Conservation (phyloP, 2,329 filamentous ascomycete genomes). For the Microsporum canis region DNA sequence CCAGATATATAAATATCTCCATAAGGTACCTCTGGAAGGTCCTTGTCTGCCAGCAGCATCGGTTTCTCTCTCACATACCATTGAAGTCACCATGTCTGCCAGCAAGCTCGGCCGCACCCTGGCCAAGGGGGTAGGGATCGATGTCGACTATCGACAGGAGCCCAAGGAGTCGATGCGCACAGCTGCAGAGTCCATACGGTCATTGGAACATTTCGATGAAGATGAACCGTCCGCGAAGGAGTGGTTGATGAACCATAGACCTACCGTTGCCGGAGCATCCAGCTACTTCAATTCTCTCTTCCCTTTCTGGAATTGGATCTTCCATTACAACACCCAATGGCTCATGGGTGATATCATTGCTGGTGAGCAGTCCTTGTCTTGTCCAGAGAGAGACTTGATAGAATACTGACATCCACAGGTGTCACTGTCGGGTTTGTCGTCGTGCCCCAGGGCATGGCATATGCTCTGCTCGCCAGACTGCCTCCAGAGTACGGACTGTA, state of each 20-base stretch:
- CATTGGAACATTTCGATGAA: slow-evolving; percentile 18
- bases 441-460: slow-evolving; percentile 52
- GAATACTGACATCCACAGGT: not conserved
- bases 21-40: not conserved
- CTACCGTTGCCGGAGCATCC: slow-evolving; percentile 5
- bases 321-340: slow-evolving; percentile 42
- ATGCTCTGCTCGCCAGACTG: slow-evolving; percentile 51
- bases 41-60: not conserved
- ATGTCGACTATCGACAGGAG: slow-evolving; percentile 12
- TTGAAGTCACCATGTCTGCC: slow-evolving; percentile 6
- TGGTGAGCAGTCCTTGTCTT: slow-evolving; percentile 14
- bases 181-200: slow-evolving; percentile 11
- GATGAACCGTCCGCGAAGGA: slow-evolving; percentile 13
- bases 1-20: not conserved
- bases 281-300: slow-evolving; percentile 27
- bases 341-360: slow-evolving; percentile 38
- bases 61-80: not conserved
- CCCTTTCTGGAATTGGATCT: slow-evolving; percentile 42
- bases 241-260: slow-evolving; percentile 10
- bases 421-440: slow-evolving; percentile 43
- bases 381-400: not conserved
- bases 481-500: slow-evolving; percentile 51
- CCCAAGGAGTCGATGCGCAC: slow-evolving; percentile 10
- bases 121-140: slow-evolving; percentile 8
- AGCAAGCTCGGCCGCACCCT: slow-evolving; percentile 7